These are phyloP conservation scores for Jamesozyma rosinii DNA, from an alignment of 805 yeast species.

Conservation along the genomic window DNA sequence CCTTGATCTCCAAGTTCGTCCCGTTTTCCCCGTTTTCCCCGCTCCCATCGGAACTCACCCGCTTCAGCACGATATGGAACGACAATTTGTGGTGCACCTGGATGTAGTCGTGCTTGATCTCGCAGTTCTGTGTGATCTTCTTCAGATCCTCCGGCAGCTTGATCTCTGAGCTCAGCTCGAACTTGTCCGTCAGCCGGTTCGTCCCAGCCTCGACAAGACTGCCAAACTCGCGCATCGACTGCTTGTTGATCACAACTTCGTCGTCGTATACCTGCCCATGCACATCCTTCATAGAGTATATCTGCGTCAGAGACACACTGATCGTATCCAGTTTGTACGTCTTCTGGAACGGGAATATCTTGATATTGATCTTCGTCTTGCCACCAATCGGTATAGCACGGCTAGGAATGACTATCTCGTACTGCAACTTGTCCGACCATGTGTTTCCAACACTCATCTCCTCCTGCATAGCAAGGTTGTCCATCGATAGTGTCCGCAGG, in stretches of 20 bases:
- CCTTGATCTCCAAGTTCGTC: conserved; percentile 60
- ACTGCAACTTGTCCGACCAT: conserved; percentile 84
- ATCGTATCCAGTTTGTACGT: conserved; percentile 65
- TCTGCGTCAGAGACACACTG: conserved; percentile 57
- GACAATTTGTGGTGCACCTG: conserved; percentile 78
- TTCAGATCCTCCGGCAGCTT: conserved; percentile 62
- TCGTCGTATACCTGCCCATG: conserved; percentile 47
- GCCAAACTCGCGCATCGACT: conserved; percentile 37
- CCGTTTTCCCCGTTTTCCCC: conserved; percentile 33
- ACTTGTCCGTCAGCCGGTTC: conserved; percentile 37
- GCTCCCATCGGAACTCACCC: conserved; percentile 29
- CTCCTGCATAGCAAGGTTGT: conserved; percentile 52
- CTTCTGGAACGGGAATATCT: conserved; percentile 68
- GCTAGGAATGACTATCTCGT: conserved; percentile 74
- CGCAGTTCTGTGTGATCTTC: conserved; percentile 76
- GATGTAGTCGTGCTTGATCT: conserved; percentile 47
- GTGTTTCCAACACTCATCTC: conserved; percentile 85
- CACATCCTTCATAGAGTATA: conserved; percentile 48
- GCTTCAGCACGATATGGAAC: conserved; percentile 54
- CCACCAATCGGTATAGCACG: conserved; percentile 85
- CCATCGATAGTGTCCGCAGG: conserved; percentile 72
- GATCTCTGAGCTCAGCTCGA: conserved; percentile 55
- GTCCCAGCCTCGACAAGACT: conserved; percentile 32
- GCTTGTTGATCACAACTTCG: conserved; percentile 52
- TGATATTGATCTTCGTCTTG: conserved; percentile 54